Conservation (phyloP, 441 rosid species). For the Rhodomyrtus psidioides region DNA sequence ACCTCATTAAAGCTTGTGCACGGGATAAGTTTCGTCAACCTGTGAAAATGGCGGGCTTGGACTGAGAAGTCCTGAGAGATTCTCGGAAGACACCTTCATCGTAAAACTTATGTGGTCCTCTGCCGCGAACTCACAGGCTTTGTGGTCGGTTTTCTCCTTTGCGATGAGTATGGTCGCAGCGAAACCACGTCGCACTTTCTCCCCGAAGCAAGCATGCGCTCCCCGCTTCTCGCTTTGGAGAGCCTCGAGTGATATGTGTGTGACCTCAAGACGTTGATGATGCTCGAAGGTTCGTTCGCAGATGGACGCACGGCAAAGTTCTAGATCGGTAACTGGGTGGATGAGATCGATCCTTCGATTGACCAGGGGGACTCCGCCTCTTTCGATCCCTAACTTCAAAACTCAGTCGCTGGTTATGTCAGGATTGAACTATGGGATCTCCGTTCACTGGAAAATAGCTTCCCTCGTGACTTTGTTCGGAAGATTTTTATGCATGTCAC, state of each 20-base stretch:
- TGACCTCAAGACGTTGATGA: neutral
- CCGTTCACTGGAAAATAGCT: no score
- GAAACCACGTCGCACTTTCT: neutral
- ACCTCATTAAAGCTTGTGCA: neutral
- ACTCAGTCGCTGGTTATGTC: no score
- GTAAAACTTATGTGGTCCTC: neutral
- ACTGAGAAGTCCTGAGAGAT: neutral
- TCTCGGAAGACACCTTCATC: neutral
- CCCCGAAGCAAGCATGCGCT: neutral
- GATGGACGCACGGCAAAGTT: neutral
- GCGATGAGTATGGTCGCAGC: neutral
- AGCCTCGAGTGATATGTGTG: neutral
- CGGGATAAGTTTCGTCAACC: neutral
- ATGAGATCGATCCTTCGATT: no score
- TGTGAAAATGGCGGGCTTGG: neutral
- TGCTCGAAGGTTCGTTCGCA: neutral
- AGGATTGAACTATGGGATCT: no score
- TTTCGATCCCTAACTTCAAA: no score
- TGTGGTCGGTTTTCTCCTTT: neutral
- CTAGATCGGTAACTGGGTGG: neutral
- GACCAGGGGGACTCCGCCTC: no score
- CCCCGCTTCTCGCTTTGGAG: neutral
- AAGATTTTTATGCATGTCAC: neutral
- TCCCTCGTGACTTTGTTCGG: neutral
- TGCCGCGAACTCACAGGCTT: neutral